Evolutionary conservation across 2,329 filamentous ascomycete species (phyloP).

Genomic region (Phaeosphaeria sp.): DNA sequence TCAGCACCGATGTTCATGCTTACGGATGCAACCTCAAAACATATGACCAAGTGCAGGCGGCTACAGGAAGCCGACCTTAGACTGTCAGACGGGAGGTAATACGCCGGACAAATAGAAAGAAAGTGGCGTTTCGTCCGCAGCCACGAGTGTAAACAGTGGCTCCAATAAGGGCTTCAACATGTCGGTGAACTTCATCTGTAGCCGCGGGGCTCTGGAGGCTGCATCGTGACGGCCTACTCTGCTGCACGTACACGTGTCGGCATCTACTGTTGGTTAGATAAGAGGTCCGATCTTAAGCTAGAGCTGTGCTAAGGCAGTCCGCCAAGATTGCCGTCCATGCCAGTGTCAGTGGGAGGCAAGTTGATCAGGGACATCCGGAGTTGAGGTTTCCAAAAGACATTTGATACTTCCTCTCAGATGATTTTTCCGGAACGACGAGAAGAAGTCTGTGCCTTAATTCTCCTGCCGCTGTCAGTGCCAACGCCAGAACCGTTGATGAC

Average conservation of each 20-base stretch:
- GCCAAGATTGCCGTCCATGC: constrained; percentile 12
- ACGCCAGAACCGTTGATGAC: neutral
- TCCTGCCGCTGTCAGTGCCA: neutral
- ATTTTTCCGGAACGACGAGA: neutral
- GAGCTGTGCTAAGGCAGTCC: constrained; percentile 14
- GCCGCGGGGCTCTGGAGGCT: constrained; percentile 17
- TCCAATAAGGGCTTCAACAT: constrained; percentile 19
- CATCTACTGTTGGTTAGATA: constrained; percentile 13
- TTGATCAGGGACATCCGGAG: no score
- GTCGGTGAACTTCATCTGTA: constrained; percentile 11
- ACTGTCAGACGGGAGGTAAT: constrained; percentile 11
- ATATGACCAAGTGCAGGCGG: constrained; percentile 13
- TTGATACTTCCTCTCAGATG: neutral
- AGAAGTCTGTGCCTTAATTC: neutral
- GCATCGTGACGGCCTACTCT: constrained; percentile 10
- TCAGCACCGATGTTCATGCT: neutral
- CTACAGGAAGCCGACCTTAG: constrained; percentile 17
- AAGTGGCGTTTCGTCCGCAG: constrained; percentile 13
- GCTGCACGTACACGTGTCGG: constrained; percentile 26
- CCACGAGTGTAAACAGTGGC: constrained; percentile 8
- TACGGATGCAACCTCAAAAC: constrained; percentile 1
- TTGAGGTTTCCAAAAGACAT: neutral
- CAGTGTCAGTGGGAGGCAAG: neutral
- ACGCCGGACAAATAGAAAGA: constrained; percentile 18
- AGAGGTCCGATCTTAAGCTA: constrained; percentile 12